These are phyloP conservation scores for Trichoderma simmonsii DNA, from an alignment of 2,329 filamentous ascomycete genomes.

Conservation along the genomic window DNA sequence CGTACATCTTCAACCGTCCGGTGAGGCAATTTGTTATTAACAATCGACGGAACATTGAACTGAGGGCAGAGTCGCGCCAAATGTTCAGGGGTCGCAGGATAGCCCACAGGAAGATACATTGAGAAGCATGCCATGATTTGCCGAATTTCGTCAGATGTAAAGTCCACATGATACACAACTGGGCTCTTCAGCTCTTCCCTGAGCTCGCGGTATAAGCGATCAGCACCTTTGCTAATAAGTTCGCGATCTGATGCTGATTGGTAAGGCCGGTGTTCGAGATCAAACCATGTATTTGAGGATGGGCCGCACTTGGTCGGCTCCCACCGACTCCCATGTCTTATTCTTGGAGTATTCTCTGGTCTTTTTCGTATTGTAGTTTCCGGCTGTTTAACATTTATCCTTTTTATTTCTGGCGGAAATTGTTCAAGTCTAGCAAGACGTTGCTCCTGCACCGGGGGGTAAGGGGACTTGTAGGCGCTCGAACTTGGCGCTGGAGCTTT, in stretches of 20 bases:
- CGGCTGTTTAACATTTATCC: background rate
- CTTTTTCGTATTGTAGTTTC: background rate
- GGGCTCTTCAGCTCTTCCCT: slow-evolving; percentile 15
- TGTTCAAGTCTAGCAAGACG: background rate
- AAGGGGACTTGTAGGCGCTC: background rate
- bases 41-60: slow-evolving; percentile 26
- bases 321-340: background rate
- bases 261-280: slow-evolving; percentile 26
- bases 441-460: background rate
- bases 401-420: background rate
- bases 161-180: slow-evolving; percentile 45
- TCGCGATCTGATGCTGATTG: slow-evolving; percentile 27
- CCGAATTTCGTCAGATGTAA: slow-evolving; percentile 38
- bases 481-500: background rate
- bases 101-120: slow-evolving; percentile 13
- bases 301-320: background rate
- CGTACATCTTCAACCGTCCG: slow-evolving; percentile 29
- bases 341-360: background rate
- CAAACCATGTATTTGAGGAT: slow-evolving; percentile 16
- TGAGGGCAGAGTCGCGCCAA: slow-evolving; percentile 23
- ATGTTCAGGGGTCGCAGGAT: slow-evolving; percentile 23
- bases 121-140: slow-evolving; percentile 27
- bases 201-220: slow-evolving; percentile 3
- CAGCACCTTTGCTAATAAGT: slow-evolving; percentile 28
- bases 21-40: slow-evolving; percentile 25